phyloP scores from a whole-genome alignment of 345 rosid species.

The Noccaea bulbosa region DNA sequence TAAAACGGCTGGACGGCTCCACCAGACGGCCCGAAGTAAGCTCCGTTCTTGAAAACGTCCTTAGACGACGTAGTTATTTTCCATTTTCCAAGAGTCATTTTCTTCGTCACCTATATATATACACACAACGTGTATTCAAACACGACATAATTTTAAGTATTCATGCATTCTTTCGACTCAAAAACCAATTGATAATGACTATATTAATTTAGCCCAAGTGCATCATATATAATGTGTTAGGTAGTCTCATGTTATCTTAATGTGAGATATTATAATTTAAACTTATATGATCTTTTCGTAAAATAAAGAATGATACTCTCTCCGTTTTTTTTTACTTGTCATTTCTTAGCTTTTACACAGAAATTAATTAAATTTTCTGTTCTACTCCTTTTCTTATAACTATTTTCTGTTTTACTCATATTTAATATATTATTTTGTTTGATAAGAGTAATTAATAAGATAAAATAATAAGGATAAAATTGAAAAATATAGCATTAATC shows the following conservation, averaged over 20 bases:
- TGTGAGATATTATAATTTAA: background rate
- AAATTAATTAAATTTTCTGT: too few species aligned
- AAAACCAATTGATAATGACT: background rate
- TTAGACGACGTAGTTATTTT: conserved; percentile 70
- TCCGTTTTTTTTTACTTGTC: too few species aligned
- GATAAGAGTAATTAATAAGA: too few species aligned
- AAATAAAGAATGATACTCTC: too few species aligned
- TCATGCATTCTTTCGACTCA: background rate
- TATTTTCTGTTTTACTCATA: too few species aligned
- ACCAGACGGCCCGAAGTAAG: conserved; percentile 72
- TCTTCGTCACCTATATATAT: conserved; percentile 69
- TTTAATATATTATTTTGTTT: too few species aligned
- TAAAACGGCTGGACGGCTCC: conserved; percentile 59
- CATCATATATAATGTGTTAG: background rate
- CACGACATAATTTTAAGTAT: background rate
- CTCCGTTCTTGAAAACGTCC: conserved; percentile 74
- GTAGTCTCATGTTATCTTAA: background rate
- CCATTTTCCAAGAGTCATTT: conserved; percentile 56
- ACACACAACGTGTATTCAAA: background rate
- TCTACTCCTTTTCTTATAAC: too few species aligned
- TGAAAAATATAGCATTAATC: too few species aligned
- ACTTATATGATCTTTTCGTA: too few species aligned
- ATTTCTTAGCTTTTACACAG: too few species aligned
- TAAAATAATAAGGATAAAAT: too few species aligned
- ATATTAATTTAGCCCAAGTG: background rate